Base-by-base conservation (phyloP, 2,329 filamentous ascomycete species). In the Diaporthe velutina region DNA sequence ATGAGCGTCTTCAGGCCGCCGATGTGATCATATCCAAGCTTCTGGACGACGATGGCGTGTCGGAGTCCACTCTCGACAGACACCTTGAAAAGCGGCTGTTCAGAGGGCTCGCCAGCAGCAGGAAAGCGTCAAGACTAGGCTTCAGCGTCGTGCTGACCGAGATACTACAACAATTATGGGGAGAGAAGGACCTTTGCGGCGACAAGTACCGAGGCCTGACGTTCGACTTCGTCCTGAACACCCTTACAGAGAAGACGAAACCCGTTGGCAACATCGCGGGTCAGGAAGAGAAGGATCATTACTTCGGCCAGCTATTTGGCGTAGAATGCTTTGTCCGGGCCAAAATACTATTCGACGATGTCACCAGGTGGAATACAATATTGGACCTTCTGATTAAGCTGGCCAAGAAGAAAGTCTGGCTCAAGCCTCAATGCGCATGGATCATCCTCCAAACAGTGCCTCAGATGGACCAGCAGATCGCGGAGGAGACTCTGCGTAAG, bases 141-240 rank as follows among this genome's bases (percentile, higher is more conserved):
- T 98, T 98, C 82, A 98, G 95, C 71, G 88, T 98, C 73, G 96
- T 96, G 0, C 86, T 98, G 78, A 93, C 95, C 0, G 96, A 98
- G 83, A 86, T 97, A 12, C 82, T 98, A 58, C 88, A 90, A 6
- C 91, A 96, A 80, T 84, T 96, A 7, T 94, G 93, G 79, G 90
- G 90, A 1, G 78, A 85, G 19, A 83, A 86, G 54, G 80, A 85
- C 9, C 80, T 88, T 22, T 83, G 84, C 13, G 79, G 83, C 40
- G 81, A 85, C 9, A 88, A 86, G 77, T 93, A 91, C 78, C 76
- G 84, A 4, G 86, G 84, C 13, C 80, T 92, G 71, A 88, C 87
- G 0, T 92, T 93, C 77, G 87, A 91, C 30, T 88, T 86, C 73
- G 84, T 90, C 0, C 80, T 92, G 42, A 83, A 82, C 42, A 85